phyloP scores from a whole-genome alignment of 306 rosid species.

The Psophocarpus tetragonolobus region DNA sequence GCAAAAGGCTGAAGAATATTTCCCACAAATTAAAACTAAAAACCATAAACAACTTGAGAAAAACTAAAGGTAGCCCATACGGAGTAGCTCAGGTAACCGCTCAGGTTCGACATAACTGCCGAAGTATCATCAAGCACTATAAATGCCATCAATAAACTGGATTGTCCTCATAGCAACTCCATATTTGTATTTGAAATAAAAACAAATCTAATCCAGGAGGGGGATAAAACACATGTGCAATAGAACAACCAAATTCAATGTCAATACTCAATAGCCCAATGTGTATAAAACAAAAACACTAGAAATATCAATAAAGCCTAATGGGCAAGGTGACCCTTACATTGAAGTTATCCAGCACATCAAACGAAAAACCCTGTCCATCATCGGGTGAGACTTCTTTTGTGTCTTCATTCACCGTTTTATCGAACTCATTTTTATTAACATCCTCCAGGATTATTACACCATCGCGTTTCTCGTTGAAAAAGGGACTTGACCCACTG shows the following conservation, averaged over 20 bases:
- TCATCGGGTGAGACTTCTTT: slow-evolving; percentile 41
- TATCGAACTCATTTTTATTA: slow-evolving; percentile 27
- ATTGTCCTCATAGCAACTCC: not conserved
- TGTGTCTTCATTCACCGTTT: slow-evolving; percentile 33
- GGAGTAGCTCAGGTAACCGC: slow-evolving; percentile 51
- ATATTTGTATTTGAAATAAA: not conserved
- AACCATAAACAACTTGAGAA: not conserved
- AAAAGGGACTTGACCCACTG: slow-evolving; percentile 30
- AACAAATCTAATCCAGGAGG: not conserved
- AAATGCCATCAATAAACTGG: not conserved
- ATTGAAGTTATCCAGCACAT: slow-evolving; percentile 42
- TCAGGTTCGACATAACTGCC: slow-evolving; percentile 47
- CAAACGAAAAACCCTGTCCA: slow-evolving; percentile 39
- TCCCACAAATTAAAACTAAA: not conserved
- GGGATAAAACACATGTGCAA: not conserved
- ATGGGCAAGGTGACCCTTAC: slow-evolving; percentile 29
- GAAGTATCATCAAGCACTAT: slow-evolving; percentile 39
- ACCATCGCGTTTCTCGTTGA: slow-evolving; percentile 38
- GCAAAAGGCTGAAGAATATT: not conserved
- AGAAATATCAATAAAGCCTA: not conserved
- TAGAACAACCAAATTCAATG: not conserved
- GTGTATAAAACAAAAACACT: not conserved
- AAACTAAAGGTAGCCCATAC: not conserved
- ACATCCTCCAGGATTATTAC: slow-evolving; percentile 22
- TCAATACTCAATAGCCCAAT: too few species aligned